These are phyloP conservation scores for Anaeromyces robustus DNA, from an alignment of 192 early-diverging fungal genomes.

Conservation along the genomic window DNA sequence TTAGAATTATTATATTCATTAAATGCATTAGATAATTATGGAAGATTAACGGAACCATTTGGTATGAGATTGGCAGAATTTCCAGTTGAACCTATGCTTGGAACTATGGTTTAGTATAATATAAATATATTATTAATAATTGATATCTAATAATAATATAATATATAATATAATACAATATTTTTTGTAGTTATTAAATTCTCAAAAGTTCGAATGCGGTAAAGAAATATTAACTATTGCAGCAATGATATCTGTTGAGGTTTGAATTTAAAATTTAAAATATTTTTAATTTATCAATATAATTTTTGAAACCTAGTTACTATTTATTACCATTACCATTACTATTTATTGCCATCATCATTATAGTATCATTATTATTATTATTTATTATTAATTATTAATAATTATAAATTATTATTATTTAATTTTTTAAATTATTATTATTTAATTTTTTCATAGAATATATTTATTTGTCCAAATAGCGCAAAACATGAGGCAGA, in stretches of 20 bases:
- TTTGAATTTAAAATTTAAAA: slow-evolving; percentile 18
- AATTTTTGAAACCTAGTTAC: no score
- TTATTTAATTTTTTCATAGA: no score
- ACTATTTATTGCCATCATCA: no score
- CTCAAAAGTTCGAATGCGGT: slow-evolving; percentile 39
- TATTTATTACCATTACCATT: no score
- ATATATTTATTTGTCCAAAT: slow-evolving; percentile 13
- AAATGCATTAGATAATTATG: slow-evolving; percentile 52
- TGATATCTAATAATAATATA: no score
- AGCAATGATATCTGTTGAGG: slow-evolving; percentile 63
- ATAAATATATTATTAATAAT: no score
- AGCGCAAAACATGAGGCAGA: slow-evolving; percentile 20
- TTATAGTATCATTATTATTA: no score
- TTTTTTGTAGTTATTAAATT: slow-evolving; percentile 29
- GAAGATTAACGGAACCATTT: slow-evolving; percentile 51
- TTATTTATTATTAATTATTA: no score
- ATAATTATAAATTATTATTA: no score
- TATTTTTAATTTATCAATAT: slow-evolving; percentile 17
- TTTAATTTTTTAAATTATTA: no score
- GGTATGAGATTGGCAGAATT: slow-evolving; percentile 57
- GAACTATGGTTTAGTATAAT: slow-evolving; percentile 26
- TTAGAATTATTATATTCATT: slow-evolving; percentile 59
- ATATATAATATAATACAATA: no score
- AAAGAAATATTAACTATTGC: slow-evolving; percentile 65
- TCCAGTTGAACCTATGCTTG: slow-evolving; percentile 55